Conservation (phyloP, 2,329 filamentous ascomycete genomes). For the Apiospora pterosperma region DNA sequence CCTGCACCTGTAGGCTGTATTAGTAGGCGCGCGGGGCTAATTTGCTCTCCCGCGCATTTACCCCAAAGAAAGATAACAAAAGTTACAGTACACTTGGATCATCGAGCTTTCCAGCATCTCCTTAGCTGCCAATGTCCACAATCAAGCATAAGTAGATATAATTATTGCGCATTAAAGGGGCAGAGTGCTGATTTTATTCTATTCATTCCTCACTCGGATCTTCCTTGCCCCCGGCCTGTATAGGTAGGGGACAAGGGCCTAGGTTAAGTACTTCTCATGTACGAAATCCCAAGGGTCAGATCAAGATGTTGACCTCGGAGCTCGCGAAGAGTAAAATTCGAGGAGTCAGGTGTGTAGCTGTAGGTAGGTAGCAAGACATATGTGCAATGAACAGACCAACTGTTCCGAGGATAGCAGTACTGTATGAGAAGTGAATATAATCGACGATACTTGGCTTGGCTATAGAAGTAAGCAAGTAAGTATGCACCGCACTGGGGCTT, state of each 20-base stretch:
- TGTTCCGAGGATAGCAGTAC: not conserved
- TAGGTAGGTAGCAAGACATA: no score
- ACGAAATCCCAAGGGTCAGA: not conserved
- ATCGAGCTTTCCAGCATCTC: not conserved
- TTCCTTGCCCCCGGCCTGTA: not conserved
- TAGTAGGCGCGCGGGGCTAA: not conserved
- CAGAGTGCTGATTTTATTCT: not conserved
- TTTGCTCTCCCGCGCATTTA: not conserved
- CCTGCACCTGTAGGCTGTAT: not conserved
- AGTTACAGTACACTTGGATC: no score
- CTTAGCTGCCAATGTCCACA: not conserved
- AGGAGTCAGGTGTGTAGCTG: no score
- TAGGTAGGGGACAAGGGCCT: not conserved
- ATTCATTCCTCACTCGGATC: not conserved
- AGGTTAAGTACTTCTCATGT: not conserved
- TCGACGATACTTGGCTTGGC: not conserved
- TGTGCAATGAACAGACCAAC: no score
- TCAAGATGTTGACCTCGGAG: not conserved
- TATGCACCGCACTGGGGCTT: not conserved
- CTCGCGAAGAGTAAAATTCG: not conserved
- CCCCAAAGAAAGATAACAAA: no score
- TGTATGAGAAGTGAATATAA: not conserved
- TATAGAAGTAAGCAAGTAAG: no score
- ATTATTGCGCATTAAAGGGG: not conserved
- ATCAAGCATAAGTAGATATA: not conserved